Conservation (phyloP, 441 rosid species). For the Isatis lusitanica region DNA sequence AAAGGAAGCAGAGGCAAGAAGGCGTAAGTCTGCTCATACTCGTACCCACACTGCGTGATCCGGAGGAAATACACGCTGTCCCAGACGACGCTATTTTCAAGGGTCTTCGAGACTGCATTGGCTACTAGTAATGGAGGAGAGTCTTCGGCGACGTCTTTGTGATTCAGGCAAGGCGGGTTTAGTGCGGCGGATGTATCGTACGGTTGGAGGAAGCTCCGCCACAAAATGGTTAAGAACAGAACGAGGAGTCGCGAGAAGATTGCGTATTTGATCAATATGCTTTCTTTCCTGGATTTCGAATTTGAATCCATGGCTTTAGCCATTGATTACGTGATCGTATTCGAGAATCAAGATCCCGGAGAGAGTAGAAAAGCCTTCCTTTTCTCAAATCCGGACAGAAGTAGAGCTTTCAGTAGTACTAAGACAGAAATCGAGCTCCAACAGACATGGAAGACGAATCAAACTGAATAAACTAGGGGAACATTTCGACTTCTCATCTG, state of each 20-base stretch:
- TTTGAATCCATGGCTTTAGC: conserved; percentile 9
- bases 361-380: background rate
- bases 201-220: conserved; percentile 65
- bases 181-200: conserved; percentile 85
- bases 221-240: conserved; percentile 50
- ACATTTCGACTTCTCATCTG: background rate
- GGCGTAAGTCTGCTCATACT: conserved; percentile 89
- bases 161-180: conserved; percentile 54
- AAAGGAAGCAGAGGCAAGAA: conserved; percentile 86
- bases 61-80: conserved; percentile 80
- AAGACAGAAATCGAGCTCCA: background rate
- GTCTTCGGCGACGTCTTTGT: conserved; percentile 19
- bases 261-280: conserved; percentile 56
- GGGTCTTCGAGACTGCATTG: conserved; percentile 42
- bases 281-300: conserved; percentile 32
- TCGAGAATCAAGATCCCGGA: background rate
- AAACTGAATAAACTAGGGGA: background rate
- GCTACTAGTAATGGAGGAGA: conserved; percentile 33
- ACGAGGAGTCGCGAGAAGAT: conserved; percentile 59
- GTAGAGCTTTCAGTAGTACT: background rate
- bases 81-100: conserved; percentile 81
- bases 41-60: conserved; percentile 84
- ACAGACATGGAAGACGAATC: conserved; percentile 5
- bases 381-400: background rate
- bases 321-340: conserved; percentile 14